Evolutionary conservation across 2,329 filamentous ascomycete genomes (phyloP).

Genomic region (Sporothrix globosa): DNA sequence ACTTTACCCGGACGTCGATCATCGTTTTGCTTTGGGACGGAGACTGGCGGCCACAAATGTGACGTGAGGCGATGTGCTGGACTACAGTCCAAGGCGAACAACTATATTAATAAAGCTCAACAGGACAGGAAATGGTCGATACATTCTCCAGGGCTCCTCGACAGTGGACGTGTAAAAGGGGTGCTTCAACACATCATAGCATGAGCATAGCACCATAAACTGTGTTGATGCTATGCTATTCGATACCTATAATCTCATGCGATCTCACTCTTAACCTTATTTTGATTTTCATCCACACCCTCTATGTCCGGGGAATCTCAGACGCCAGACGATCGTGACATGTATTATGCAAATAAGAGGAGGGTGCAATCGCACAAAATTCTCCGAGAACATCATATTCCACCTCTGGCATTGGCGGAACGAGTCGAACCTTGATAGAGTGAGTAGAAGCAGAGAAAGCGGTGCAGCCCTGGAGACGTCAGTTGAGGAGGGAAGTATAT

Average conservation of each 20-base stretch:
- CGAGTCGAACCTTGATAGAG: slow-evolving; percentile 2
- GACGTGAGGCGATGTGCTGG: not conserved
- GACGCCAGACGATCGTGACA: not conserved
- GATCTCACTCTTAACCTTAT: slow-evolving; percentile 7
- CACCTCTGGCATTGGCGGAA: slow-evolving; percentile 4
- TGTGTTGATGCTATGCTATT: not conserved
- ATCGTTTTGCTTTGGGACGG: slow-evolving; percentile 22
- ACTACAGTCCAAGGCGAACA: not conserved
- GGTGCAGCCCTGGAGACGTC: not conserved
- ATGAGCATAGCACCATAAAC: slow-evolving; percentile 5
- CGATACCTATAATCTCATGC: too few species aligned
- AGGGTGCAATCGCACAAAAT: not conserved
- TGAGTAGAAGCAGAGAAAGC: not conserved
- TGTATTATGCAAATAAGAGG: not conserved
- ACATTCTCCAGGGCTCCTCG: not conserved
- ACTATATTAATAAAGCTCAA: not conserved
- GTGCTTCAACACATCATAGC: not conserved
- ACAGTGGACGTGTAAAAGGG: not conserved
- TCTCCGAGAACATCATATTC: not conserved
- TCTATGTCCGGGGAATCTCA: not conserved
- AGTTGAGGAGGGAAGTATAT: not conserved
- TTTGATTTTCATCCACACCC: not conserved
- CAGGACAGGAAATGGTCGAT: not conserved
- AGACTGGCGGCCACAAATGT: not conserved
- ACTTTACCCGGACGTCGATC: slow-evolving; percentile 23